Evolutionary conservation across 2,329 filamentous ascomycete species (phyloP), one percentile per base, ranked within the genome.

Genomic region (Exserohilum rostratum): DNA sequence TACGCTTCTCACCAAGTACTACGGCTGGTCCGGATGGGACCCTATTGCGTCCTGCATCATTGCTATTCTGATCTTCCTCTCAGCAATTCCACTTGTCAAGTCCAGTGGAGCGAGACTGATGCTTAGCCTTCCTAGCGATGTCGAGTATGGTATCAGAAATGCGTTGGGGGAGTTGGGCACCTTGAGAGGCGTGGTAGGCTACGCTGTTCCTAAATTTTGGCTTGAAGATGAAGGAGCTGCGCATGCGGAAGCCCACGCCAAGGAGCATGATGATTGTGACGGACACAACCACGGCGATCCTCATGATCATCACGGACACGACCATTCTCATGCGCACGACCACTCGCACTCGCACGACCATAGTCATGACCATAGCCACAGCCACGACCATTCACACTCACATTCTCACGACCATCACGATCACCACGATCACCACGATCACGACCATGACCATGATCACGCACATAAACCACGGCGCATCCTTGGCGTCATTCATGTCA

Each of bases 21-120:
- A 90, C 70, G 90, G 90, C 13, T 98, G 93, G 92, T 85, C 91
- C 6, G 91, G 93, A 20, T 99, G 93, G 86, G 95, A 99, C 72
- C 95, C 95, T 2, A 78, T 98, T 17, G 95, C 95, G 0, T 97
- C 93, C 0, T 96, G 93, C 73, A 83, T 97, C 55, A 99, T 99
- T 63, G 93, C 95, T 0, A 83, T 95, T 22, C 82, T 99, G 42
- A 99, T 99, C 62, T 93, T 97, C 73, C 84, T 89, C n/a, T 96
- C 93, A 7, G 91, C 95, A 0, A 85, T 93, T 27, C 95, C 95
- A 0, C 83, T 99, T 0, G 92, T 99, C 18, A 87, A 86, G 58
- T 91, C 90, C 13, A 92, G 90, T 1, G 95, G 92, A 1, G 89
- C 88, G 66, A 88, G 90, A 17, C 80, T 99, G 3, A 81, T 99